Evolutionary conservation across 108 stramenopile species (phyloP).

Genomic region (Aurantiochytrium sp.): DNA sequence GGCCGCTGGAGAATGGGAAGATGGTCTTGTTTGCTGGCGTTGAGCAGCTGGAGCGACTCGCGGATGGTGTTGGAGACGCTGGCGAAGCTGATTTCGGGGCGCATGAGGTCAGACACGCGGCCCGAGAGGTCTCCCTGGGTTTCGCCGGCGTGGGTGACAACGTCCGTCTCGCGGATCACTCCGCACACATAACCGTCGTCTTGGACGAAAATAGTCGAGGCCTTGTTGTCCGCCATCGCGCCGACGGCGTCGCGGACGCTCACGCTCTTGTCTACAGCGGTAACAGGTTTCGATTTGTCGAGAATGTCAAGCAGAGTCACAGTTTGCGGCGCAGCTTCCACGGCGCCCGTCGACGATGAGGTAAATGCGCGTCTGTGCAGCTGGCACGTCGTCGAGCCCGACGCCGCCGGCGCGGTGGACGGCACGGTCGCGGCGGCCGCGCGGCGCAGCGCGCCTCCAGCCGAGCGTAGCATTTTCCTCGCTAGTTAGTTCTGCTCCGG

Average conservation of each 20-base stretch:
- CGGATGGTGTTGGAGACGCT: slow-evolving; percentile 3
- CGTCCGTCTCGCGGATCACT: not conserved
- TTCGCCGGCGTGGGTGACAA: not conserved
- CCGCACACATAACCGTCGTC: not conserved
- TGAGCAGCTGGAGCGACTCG: slow-evolving; percentile 19
- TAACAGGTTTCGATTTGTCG: slow-evolving; percentile 5
- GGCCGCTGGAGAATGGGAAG: not conserved
- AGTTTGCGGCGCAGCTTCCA: not conserved
- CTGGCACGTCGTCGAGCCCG: too few species aligned
- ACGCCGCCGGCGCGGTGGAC: too few species aligned
- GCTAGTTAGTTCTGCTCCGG: too few species aligned
- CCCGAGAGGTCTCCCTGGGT: not conserved
- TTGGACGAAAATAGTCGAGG: slow-evolving; percentile 9
- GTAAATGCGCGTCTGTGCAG: too few species aligned
- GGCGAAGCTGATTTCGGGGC: not conserved
- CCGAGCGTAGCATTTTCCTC: too few species aligned
- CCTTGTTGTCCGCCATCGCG: not conserved
- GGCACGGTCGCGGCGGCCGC: too few species aligned
- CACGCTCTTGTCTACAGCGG: not conserved
- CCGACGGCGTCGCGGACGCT: not conserved
- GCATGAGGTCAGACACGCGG: not conserved
- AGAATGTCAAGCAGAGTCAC: slow-evolving; percentile 13
- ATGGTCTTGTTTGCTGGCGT: slow-evolving; percentile 18
- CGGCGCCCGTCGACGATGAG: not conserved
- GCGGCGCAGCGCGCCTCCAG: too few species aligned